Evolutionary conservation across 495 filamentous ascomycete genomes (phyloP).

Genomic region (Parmelia sp.): DNA sequence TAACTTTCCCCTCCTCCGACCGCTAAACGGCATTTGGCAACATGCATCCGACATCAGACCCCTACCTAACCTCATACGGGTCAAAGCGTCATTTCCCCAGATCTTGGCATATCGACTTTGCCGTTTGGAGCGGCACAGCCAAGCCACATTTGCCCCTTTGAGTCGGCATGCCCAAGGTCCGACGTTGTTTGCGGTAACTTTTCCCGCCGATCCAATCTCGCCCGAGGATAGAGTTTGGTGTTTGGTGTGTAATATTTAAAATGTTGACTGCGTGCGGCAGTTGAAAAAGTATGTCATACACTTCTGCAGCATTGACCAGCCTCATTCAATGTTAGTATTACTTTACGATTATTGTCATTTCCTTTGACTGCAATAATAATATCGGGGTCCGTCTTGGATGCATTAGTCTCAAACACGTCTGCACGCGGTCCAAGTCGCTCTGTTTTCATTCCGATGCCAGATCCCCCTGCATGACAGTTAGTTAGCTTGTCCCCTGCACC

Average conservation of each 20-base stretch:
- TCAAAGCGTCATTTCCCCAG: not conserved
- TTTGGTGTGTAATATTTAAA: too few species aligned
- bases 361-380: too few species aligned
- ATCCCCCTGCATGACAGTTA: conserved; percentile 11
- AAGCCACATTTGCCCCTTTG: not conserved
- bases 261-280: not conserved
- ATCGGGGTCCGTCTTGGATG: not conserved
- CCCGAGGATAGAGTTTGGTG: not conserved
- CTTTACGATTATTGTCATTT: too few species aligned
- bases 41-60: not conserved
- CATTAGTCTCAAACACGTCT: conserved; percentile 3
- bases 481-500: not conserved
- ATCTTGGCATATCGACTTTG: not conserved
- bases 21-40: not conserved
- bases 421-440: not conserved
- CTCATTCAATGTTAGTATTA: too few species aligned
- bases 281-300: not conserved
- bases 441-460: conserved; percentile 11
- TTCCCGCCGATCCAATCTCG: not conserved
- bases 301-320: too few species aligned
- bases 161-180: not conserved
- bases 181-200: not conserved
- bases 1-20: not conserved
- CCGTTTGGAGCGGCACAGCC: not conserved
- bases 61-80: not conserved